Evolutionary conservation across 1,139 yeast species (phyloP).

Genomic region (Magnusiomyces ingens): DNA sequence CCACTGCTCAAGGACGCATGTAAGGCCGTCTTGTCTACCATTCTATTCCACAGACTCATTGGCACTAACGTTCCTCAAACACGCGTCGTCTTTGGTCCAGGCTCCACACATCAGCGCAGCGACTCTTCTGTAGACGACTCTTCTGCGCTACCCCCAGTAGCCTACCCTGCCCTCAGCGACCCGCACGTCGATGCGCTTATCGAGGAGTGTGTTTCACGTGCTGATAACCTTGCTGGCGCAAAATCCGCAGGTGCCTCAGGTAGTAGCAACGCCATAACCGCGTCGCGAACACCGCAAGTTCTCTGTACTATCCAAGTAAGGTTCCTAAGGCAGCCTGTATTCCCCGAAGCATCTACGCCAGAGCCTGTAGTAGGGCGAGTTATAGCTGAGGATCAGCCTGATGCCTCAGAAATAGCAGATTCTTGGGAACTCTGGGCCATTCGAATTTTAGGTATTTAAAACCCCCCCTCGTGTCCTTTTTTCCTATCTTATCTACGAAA

Average conservation of each 20-base stretch:
- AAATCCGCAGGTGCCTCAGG: background rate
- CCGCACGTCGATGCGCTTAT: constrained; percentile 1
- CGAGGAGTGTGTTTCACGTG: background rate
- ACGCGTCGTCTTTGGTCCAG: constrained; percentile 29
- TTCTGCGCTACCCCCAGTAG: background rate
- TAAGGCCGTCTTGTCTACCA: constrained; percentile 49
- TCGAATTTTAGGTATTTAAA: background rate
- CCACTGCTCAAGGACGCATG: constrained; percentile 33
- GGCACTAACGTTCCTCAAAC: constrained; percentile 57
- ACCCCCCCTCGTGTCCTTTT: background rate
- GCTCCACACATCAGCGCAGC: background rate
- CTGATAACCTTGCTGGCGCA: background rate
- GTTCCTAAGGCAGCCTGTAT: too few relatives aligned
- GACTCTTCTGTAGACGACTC: background rate
- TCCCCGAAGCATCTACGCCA: too few relatives aligned
- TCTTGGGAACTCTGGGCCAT: constrained; percentile 2
- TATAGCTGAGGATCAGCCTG: background rate
- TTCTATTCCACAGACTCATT: constrained; percentile 63
- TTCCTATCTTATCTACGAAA: background rate
- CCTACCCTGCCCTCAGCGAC: background rate
- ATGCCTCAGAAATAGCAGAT: background rate
- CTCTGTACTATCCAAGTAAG: too few relatives aligned
- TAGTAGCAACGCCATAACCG: background rate
- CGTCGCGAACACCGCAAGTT: background rate
- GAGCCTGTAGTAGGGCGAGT: background rate